Evolutionary conservation across 352 stramenopile genomes (phyloP).

Genomic region (Phytophthora brassicae): DNA sequence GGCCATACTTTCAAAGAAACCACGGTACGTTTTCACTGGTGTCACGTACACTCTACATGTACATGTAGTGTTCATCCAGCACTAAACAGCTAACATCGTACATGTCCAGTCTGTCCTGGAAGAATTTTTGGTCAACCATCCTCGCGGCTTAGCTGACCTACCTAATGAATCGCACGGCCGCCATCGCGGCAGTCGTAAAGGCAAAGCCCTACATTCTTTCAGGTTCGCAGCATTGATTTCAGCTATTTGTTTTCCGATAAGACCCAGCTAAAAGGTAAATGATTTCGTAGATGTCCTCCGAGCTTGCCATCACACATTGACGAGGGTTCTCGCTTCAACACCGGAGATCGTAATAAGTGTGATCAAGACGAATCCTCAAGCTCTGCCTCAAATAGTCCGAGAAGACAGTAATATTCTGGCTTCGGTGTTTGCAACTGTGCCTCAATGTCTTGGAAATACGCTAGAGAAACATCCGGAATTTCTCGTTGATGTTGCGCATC

Average conservation of each 20-base stretch:
- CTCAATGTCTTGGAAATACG: slow-evolving; percentile 58
- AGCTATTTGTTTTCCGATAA: background rate
- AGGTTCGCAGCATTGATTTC: slow-evolving; percentile 22
- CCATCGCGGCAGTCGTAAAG: slow-evolving; percentile 54
- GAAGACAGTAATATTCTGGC: slow-evolving; percentile 49
- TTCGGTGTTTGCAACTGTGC: slow-evolving; percentile 50
- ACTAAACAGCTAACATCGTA: background rate
- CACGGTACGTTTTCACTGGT: slow-evolving; percentile 41
- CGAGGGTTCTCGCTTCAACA: slow-evolving; percentile 43
- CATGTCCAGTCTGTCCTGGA: slow-evolving; percentile 47
- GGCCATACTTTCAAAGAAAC: slow-evolving; percentile 67
- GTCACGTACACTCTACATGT: too few relatives aligned
- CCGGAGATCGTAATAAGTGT: slow-evolving; percentile 49
- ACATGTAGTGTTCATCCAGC: background rate
- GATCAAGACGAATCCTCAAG: slow-evolving; percentile 52
- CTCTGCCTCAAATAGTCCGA: slow-evolving; percentile 50
- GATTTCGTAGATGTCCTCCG: slow-evolving; percentile 41
- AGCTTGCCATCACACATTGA: slow-evolving; percentile 41
- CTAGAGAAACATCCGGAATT: slow-evolving; percentile 67
- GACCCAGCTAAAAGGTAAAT: slow-evolving; percentile 1
- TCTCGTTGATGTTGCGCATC: slow-evolving; percentile 69
- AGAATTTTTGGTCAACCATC: slow-evolving; percentile 70
- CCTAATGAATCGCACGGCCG: slow-evolving; percentile 51
- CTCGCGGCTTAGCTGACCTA: slow-evolving; percentile 60
- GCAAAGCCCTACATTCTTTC: slow-evolving; percentile 55